These are phyloP conservation scores for Sarcodon sp. DNA, from an alignment of 768 basidiomycete species.

Conservation along the genomic window DNA sequence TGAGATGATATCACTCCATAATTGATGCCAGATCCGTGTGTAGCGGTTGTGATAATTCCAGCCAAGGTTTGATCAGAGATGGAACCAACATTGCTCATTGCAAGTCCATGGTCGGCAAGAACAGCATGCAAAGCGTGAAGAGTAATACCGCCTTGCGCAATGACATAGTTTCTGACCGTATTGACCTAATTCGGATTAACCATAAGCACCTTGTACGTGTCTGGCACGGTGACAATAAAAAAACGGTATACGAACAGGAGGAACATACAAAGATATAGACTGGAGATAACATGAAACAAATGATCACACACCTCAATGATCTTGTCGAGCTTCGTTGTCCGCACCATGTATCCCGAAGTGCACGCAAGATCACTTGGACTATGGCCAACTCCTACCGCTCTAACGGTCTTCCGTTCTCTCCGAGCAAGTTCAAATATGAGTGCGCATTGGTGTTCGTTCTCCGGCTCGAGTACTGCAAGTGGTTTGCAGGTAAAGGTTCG, in stretches of 20 bases:
- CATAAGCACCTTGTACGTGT: too few relatives aligned
- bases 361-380: conserved; percentile 91
- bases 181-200: conserved; percentile 40
- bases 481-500: conserved; percentile 63
- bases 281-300: conserved; percentile 6
- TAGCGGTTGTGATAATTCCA: conserved; percentile 87
- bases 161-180: conserved; percentile 47
- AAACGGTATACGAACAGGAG: conserved; percentile 6
- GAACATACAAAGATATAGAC: conserved; percentile 9
- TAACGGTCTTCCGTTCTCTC: conserved; percentile 54
- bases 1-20: conserved; percentile 76
- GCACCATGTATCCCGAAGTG: conserved; percentile 77
- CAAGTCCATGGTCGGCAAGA: conserved; percentile 56
- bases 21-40: conserved; percentile 80
- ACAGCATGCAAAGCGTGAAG: conserved; percentile 60
- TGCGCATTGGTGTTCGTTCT: conserved; percentile 51
- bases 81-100: conserved; percentile 87
- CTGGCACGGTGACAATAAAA: conserved; percentile 9
- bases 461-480: conserved; percentile 63
- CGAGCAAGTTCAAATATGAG: conserved; percentile 73
- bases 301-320: conserved; percentile 58
- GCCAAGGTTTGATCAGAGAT: conserved; percentile 95
- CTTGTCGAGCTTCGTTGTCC: conserved; percentile 59
- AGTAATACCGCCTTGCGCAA: conserved; percentile 69
- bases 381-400: conserved; percentile 85